Base-by-base conservation (phyloP, 108 stramenopile genomes). In the Nannochloropsis salina region DNA sequence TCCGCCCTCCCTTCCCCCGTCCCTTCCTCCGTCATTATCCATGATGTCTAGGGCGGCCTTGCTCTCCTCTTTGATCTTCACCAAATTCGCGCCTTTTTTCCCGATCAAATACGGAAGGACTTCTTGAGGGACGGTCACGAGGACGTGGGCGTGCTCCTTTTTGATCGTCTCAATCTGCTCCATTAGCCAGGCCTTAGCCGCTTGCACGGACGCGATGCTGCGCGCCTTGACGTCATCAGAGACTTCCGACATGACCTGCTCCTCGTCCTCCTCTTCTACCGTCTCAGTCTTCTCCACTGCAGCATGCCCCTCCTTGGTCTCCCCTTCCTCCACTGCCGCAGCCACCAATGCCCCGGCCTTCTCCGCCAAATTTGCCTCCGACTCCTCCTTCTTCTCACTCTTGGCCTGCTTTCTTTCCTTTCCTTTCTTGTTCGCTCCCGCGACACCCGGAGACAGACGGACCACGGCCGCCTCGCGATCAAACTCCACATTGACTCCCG, bases 21-120 rank as follows among this genome's bases (percentile, higher is more conserved):
- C 61, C 61, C 61, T 74, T n/a, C 61, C 61, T 6, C 61, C 61
- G 20, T 74, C 61, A n/a, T 74, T 74, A n/a, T 74, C n/a, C 20
- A 74, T 15, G n/a, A 74, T 74, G 61, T 74, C 61, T 6, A 74
- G n/a, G 61, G 61, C n/a, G n/a, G 61, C 61, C 61, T 74, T 74
- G 61, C 61, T 74, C n/a, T 74, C 61, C 61, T 74, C 61, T 15
- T n/a, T 15, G 61, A 74, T 74, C 6, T 74, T 74, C 20, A 2
- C 61, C 3, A 74, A n/a, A n/a, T 74, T 74, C 61, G 61, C 61
- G 8, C 61, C 61, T 6, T 74, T 74, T 6, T 74, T 74, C 20
- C 61, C 61, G n/a, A 74, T 74, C 5, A 74, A n/a, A n/a, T n/a
- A 74, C 20, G 61, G 61, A n/a, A 74, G 61, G 61, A 74, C 61